phyloP scores from a whole-genome alignment of 2,329 filamentous ascomycete species.

The Nemania sp. region DNA sequence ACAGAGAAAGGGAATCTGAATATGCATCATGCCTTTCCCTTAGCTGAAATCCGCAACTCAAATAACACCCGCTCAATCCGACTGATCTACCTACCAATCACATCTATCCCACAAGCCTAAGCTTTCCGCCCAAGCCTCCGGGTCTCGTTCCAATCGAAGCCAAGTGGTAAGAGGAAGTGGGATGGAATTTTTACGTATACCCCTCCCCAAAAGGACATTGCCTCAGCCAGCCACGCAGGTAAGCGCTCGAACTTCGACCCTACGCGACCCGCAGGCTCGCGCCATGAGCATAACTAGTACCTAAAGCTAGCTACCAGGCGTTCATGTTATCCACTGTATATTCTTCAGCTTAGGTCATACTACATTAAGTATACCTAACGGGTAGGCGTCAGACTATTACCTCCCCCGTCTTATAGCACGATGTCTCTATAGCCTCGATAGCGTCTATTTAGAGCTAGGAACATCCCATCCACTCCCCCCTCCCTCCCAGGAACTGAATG shows the following conservation, averaged over 20 bases:
- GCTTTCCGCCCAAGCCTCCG: constrained; percentile 6
- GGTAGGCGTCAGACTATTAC: background rate
- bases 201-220: background rate
- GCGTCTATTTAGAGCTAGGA: background rate
- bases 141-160: background rate
- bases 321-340: background rate
- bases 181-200: background rate
- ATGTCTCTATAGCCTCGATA: background rate
- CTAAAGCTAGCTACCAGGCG: too few species aligned
- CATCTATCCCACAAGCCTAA: background rate
- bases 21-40: background rate
- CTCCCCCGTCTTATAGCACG: background rate
- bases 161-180: background rate
- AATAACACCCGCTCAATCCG: background rate
- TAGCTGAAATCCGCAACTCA: background rate
- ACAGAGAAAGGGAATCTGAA: background rate
- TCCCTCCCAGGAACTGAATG: background rate
- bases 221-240: background rate
- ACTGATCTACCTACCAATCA: background rate
- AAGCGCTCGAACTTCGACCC: background rate
- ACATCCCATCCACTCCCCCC: too few species aligned
- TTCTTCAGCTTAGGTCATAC: background rate
- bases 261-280: background rate
- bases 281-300: background rate
- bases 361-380: background rate